phyloP scores from a whole-genome alignment of 768 basidiomycete species.

The Leccinum incarnatum region DNA sequence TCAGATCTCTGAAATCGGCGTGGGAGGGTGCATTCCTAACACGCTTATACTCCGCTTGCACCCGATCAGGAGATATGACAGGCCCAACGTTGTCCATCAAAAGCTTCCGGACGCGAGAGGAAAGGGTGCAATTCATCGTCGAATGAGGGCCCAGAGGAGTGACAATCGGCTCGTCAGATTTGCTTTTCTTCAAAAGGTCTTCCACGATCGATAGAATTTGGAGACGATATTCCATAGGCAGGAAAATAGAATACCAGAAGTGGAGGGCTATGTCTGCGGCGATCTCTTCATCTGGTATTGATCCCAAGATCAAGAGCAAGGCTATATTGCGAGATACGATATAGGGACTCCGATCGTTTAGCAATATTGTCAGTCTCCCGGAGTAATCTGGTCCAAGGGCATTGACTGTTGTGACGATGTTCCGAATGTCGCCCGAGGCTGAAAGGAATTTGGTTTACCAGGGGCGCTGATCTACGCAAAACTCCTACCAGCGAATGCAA shows the following conservation, averaged over 20 bases:
- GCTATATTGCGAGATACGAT: constrained; percentile 40
- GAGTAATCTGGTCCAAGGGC: constrained; percentile 39
- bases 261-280: constrained; percentile 48
- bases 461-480: not conserved
- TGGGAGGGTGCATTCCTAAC: constrained; percentile 36
- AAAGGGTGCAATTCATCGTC: constrained; percentile 15
- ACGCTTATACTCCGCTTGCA: constrained; percentile 32
- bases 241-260: constrained; percentile 46
- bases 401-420: constrained; percentile 45
- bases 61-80: constrained; percentile 19
- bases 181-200: constrained; percentile 10
- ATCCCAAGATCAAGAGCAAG: constrained; percentile 42
- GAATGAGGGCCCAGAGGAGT: constrained; percentile 14
- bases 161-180: constrained; percentile 1
- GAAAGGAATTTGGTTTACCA: not conserved
- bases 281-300: constrained; percentile 28
- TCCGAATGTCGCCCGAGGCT: constrained; percentile 52
- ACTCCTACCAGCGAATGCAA: constrained; percentile 26
- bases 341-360: constrained; percentile 38
- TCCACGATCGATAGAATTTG: constrained; percentile 21
- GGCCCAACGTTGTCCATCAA: constrained; percentile 16
- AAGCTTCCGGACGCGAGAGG: constrained; percentile 6
- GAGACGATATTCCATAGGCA: constrained; percentile 35
- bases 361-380: constrained; percentile 37
- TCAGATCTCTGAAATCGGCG: constrained; percentile 42